Conservation (phyloP, 225 moss, liverwort and hornwort genomes). For the Ulota crispa region DNA sequence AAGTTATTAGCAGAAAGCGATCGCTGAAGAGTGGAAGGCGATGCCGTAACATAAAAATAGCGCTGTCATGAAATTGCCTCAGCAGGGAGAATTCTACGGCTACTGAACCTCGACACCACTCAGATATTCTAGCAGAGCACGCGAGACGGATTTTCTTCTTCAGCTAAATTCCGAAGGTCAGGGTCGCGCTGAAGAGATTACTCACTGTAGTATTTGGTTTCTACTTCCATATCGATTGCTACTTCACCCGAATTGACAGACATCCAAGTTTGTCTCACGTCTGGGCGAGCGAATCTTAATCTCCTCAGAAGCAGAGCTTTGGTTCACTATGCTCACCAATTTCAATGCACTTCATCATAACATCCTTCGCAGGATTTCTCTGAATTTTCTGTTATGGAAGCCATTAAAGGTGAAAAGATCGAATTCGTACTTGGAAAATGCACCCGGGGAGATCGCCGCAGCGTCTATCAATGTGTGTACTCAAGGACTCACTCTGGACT, state of each 20-base stretch:
- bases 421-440: background rate
- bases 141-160: background rate
- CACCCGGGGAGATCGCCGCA: background rate
- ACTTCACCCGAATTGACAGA: background rate
- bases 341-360: background rate
- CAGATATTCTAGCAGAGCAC: background rate
- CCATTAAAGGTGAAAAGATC: background rate
- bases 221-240: background rate
- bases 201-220: background rate
- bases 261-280: background rate
- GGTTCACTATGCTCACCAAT: constrained; percentile 5
- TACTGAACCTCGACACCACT: background rate
- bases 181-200: background rate
- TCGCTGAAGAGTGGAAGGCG: background rate
- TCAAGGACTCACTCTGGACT: background rate
- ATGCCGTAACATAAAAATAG: background rate
- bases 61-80: background rate
- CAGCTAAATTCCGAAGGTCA: background rate
- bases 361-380: background rate
- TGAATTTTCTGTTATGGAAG: background rate
- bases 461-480: background rate
- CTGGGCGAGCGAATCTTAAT: background rate
- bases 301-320: constrained; percentile 1
- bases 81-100: background rate
- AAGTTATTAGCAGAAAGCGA: background rate